Conservation (phyloP, 106 monocot species). For the Ottelia alismoides region DNA sequence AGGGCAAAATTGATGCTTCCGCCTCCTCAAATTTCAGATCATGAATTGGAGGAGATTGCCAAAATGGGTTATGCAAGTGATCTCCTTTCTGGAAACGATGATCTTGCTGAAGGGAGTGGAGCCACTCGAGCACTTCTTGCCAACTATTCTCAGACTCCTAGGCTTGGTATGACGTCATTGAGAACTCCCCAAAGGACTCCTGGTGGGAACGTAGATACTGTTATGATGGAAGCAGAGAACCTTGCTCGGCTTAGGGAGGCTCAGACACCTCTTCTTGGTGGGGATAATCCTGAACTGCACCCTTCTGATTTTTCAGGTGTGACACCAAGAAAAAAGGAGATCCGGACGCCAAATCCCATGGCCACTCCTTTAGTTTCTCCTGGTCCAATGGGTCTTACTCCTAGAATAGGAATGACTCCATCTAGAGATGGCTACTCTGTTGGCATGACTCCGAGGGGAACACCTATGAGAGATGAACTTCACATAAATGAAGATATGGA, state of each 20-base stretch:
- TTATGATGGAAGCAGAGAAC: conserved; percentile 99
- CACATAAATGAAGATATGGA: conserved; percentile 94
- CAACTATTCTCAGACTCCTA: conserved; percentile 92
- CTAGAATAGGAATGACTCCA: conserved; percentile 88
- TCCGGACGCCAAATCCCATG: conserved; percentile 93
- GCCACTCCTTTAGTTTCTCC: conserved; percentile 81
- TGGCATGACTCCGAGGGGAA: conserved; percentile 64
- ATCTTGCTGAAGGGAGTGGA: conserved; percentile 68
- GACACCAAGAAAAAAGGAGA: conserved; percentile 84
- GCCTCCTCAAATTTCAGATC: conserved; percentile 91
- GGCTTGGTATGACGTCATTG: conserved; percentile 53
- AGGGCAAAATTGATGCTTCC: conserved; percentile 94
- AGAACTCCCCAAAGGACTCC: conserved; percentile 95
- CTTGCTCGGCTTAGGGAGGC: conserved; percentile 91
- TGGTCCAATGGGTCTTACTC: conserved; percentile 73
- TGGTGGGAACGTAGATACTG: conserved; percentile 69
- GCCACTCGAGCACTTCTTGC: conserved; percentile 82
- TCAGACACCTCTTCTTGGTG: conserved; percentile 93
- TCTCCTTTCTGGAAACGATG: conserved; percentile 45
- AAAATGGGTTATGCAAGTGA: conserved; percentile 92
- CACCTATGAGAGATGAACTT: conserved; percentile 86
- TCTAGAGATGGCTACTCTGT: conserved; percentile 58
- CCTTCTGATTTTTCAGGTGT: conserved; percentile 97
- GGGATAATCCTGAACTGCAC: conserved; percentile 91
- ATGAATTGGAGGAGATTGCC: conserved; percentile 89